phyloP scores from a whole-genome alignment of 2,329 filamentous ascomycete genomes.

The Fusarium pseudonygamai region DNA sequence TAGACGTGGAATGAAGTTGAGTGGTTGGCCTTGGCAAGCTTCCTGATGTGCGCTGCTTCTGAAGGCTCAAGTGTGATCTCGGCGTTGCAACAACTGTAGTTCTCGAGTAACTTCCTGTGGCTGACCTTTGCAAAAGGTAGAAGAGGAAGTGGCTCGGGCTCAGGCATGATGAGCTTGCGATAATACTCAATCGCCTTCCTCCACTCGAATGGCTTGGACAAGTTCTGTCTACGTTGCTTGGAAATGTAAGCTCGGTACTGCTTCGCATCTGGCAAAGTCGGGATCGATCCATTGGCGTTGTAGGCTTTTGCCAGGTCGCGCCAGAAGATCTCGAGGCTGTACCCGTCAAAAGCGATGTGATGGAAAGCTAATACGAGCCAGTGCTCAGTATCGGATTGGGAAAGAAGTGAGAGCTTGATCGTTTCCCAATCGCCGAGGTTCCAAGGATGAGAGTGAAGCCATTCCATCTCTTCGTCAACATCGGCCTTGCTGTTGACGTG shows the following conservation, averaged over 20 bases:
- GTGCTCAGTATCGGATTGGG: neutral
- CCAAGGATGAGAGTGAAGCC: neutral
- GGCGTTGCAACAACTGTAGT: neutral
- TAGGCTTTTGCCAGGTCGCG: conserved; percentile 2
- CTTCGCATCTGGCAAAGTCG: neutral
- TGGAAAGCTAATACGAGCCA: neutral
- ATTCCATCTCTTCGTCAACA: neutral
- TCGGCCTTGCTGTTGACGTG: neutral
- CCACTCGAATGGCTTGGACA: neutral
- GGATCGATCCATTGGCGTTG: neutral
- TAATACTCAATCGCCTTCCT: conserved; percentile 1
- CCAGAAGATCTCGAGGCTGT: conserved; percentile 5
- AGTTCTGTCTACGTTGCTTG: neutral
- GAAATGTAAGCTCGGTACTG: neutral
- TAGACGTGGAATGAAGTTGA: conserved; percentile 9
- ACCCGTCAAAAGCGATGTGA: neutral
- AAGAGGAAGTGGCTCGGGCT: neutral
- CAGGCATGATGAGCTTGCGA: neutral
- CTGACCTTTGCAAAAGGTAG: neutral
- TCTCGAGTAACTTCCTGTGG: neutral
- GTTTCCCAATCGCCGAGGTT: neutral
- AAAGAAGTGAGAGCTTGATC: neutral
- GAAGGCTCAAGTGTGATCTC: neutral
- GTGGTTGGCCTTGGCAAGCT: neutral
- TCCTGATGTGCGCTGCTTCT: neutral